These are phyloP conservation scores for Dactylonectria macrodidyma DNA, from an alignment of 2,329 filamentous ascomycete genomes.

Conservation along the genomic window DNA sequence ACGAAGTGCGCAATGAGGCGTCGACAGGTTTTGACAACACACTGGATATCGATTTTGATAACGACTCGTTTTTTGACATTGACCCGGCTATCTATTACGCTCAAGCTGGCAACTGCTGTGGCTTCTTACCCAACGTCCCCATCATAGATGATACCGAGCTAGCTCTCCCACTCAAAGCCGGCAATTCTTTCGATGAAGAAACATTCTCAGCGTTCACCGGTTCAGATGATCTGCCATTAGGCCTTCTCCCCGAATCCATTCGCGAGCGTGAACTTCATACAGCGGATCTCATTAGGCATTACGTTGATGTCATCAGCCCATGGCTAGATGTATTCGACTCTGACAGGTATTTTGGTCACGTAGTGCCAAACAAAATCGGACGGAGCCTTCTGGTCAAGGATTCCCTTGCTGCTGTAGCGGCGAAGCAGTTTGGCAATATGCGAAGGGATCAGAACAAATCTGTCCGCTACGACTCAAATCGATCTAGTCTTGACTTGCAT, in stretches of 20 bases:
- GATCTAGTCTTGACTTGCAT: too few species aligned
- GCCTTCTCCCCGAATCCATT: constrained; percentile 8
- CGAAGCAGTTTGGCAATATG: constrained; percentile 13
- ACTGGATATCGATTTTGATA: constrained; percentile 6
- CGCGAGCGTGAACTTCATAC: constrained; percentile 5
- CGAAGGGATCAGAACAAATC: neutral
- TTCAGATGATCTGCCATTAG: too few species aligned
- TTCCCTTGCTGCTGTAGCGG: constrained; percentile 7
- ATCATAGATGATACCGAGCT: too few species aligned
- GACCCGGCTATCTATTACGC: constrained; percentile 11
- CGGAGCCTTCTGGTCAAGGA: constrained; percentile 15
- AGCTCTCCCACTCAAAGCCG: neutral
- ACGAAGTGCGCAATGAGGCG: neutral
- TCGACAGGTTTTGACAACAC: neutral
- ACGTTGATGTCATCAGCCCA: constrained; percentile 8
- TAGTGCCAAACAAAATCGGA: constrained; percentile 4
- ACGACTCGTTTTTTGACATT: constrained; percentile 8
- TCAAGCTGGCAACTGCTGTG: constrained; percentile 3
- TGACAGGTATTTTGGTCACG: constrained; percentile 18
- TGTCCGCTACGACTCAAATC: neutral
- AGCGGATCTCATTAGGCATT: constrained; percentile 9
- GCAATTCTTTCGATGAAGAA: too few species aligned
- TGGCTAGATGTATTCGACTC: constrained; percentile 19
- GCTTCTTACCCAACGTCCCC: neutral
- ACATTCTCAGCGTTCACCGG: too few species aligned